Conservation (phyloP, 805 yeast species). For the Monosporozyma aerobia region DNA sequence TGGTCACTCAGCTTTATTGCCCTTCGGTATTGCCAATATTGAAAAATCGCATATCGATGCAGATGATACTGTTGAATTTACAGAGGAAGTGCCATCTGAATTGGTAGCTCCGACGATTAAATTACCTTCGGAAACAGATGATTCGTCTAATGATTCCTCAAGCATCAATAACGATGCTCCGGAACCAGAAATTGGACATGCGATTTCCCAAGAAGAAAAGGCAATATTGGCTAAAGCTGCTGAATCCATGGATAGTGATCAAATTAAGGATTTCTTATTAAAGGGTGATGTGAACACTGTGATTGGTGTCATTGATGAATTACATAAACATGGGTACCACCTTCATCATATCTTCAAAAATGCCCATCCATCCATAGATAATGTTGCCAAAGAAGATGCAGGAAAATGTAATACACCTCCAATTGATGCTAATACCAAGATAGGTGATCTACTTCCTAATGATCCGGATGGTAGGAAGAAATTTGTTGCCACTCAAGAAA, state of each 20-base stretch:
- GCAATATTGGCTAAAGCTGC: conserved; percentile 23
- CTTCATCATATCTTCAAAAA: conserved; percentile 28
- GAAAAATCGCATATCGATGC: conserved; percentile 22
- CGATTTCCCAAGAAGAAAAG: conserved; percentile 11
- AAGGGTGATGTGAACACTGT: conserved; percentile 34
- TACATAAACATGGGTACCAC: conserved; percentile 35
- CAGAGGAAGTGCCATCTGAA: conserved; percentile 5
- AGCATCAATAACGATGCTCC: not conserved
- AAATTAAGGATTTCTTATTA: conserved; percentile 29
- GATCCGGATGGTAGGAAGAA: conserved; percentile 3
- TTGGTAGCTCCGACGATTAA: conserved; percentile 5
- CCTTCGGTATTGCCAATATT: conserved; percentile 29
- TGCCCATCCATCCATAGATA: conserved; percentile 8
- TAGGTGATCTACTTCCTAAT: conserved; percentile 1
- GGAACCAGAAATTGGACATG: not conserved
- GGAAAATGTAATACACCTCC: conserved; percentile 4
- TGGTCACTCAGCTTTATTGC: conserved; percentile 29
- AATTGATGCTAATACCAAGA: not conserved
- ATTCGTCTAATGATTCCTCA: not conserved
- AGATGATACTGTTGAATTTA: conserved; percentile 26
- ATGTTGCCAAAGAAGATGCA: conserved; percentile 7
- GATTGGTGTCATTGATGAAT: conserved; percentile 30
- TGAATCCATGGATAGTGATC: conserved; percentile 29
- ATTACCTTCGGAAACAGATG: not conserved
- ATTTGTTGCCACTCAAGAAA: conserved; percentile 14